Conservation (phyloP, 441 rosid species). For the Eruca vesicaria region DNA sequence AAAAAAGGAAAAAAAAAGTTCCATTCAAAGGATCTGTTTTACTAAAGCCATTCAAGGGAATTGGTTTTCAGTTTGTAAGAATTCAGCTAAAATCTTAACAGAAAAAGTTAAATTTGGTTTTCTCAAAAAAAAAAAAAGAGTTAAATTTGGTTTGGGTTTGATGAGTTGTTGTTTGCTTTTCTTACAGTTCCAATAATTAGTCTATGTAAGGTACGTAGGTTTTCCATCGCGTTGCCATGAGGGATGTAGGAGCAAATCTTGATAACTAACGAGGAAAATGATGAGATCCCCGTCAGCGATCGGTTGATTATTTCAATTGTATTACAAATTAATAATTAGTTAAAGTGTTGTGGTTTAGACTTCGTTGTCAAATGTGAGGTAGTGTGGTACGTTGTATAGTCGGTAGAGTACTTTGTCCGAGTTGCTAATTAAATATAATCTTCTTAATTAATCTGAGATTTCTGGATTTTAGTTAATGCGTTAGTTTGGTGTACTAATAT, state of each 20-base stretch:
- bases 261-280: neutral
- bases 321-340: neutral
- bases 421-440: neutral
- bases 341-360: conserved; percentile 4
- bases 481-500: neutral
- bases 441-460: neutral
- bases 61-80: neutral
- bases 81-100: neutral
- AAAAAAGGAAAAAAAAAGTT: no score
- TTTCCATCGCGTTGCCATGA: neutral
- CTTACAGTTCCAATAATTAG: neutral
- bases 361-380: conserved; percentile 13
- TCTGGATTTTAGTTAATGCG: neutral
- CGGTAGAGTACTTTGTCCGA: neutral
- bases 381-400: conserved; percentile 1
- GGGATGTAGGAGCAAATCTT: neutral
- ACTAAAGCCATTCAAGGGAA: no score
- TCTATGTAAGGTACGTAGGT: neutral
- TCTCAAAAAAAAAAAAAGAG: no score
- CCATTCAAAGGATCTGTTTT: no score
- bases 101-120: neutral
- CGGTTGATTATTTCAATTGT: neutral
- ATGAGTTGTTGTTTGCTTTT: no score
- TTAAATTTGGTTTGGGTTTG: neutral
- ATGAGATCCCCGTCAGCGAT: neutral